Base-by-base conservation (phyloP, 1,284 basidiomycete genomes). In the Heterobasidion parviporum region DNA sequence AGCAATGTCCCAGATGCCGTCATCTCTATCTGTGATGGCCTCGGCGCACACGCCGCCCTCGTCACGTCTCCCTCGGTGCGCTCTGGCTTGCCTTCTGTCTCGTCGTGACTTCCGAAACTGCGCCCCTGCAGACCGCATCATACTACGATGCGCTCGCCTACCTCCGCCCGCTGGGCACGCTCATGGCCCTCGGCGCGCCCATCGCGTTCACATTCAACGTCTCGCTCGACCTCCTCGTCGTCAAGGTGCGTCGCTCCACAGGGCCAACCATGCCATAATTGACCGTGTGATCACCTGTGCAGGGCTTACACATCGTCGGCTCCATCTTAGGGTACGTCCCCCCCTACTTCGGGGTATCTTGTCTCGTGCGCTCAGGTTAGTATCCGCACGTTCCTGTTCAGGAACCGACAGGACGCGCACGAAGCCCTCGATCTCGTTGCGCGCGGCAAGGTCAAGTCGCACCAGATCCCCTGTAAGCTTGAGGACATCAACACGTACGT, bases 121-220 rank as follows among this genome's bases (percentile, higher is more conserved):
- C 5, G 26, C n/a, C 12, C 44, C 43, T 50, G 43, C 56, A 54
- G 54, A 52, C n/a, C 47, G 20, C n/a, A 3, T 82, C 84, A 0
- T 87, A 85, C 68, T 75, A 78, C 35, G 79, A 87, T 67, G 87
- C 87, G 2, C 70, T 85, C 43, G 68, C 76, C 62, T 88, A 89
- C 69, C 66, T 89, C 55, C 76, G 81, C 55, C 62, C 67, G 5
- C 69, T 73, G 56, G 82, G 86, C 18, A 80, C 78, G 14, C 67
- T 91, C 52, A 78, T 90, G 36, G 76, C 76, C 38, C 78, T 89
- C 34, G 87, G 86, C 26, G 71, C 87, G 63, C 77, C 85, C 14
- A 72, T 72, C 3, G 60, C 67, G 0, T 70, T 67, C 15, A 66
- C 77, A 16, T 58, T 79, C 6, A 70, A 70, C 60, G 66, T 77